phyloP scores from a whole-genome alignment of 2,329 filamentous ascomycete genomes.

The Allantophomopsis lycopodina region DNA sequence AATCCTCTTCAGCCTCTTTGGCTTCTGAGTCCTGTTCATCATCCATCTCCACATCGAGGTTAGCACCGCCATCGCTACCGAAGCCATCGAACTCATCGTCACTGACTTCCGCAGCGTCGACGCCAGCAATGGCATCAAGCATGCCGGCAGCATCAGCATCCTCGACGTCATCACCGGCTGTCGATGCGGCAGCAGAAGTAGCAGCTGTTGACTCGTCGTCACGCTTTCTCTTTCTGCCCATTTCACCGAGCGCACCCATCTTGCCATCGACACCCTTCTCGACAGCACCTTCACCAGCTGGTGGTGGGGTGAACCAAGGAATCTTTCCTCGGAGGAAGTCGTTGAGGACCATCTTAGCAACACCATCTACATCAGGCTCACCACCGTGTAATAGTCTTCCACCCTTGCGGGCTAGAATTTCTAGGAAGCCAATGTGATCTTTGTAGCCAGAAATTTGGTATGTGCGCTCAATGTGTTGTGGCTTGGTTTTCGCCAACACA shows the following conservation, averaged over 20 bases:
- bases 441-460: slow-evolving; percentile 77
- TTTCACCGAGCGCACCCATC: slow-evolving; percentile 71
- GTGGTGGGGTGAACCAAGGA: slow-evolving; percentile 86
- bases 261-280: slow-evolving; percentile 49
- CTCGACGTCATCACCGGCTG: slow-evolving; percentile 18
- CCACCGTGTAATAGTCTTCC: slow-evolving; percentile 80
- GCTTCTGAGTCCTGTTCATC: background rate
- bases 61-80: slow-evolving; percentile 1
- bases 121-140: slow-evolving; percentile 7
- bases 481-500: slow-evolving; percentile 67
- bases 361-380: slow-evolving; percentile 89
- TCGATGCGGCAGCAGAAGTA: slow-evolving; percentile 19
- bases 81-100: slow-evolving; percentile 1
- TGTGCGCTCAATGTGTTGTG: slow-evolving; percentile 79
- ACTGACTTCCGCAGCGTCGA: background rate
- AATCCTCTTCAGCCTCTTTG: background rate
- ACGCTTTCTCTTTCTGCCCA: slow-evolving; percentile 65
- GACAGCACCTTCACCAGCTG: slow-evolving; percentile 38
- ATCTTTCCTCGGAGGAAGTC: slow-evolving; percentile 93
- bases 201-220: slow-evolving; percentile 35
- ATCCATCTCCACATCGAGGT: background rate
- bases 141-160: slow-evolving; percentile 8
- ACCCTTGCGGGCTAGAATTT: slow-evolving; percentile 73
- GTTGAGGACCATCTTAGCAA: slow-evolving; percentile 93
- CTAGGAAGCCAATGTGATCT: slow-evolving; percentile 70